These are phyloP conservation scores for Parachlorella kessleri DNA, from an alignment of 139 green algal species.

Conservation along the genomic window DNA sequence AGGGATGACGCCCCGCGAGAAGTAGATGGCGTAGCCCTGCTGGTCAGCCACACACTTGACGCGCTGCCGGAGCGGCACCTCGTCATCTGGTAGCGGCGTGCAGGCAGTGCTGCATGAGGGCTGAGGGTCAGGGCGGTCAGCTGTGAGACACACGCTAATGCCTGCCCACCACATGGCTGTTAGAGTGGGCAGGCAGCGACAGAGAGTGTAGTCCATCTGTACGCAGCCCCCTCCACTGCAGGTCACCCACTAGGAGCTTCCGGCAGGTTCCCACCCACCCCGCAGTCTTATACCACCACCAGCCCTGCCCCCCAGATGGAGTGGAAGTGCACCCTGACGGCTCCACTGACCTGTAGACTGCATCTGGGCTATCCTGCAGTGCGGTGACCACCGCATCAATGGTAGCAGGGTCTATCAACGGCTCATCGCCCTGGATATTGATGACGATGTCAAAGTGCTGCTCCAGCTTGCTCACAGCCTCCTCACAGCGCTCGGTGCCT, in stretches of 20 bases:
- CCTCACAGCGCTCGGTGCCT: constrained; percentile 67
- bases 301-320: no score
- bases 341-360: constrained; percentile 59
- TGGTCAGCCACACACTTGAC: constrained; percentile 72
- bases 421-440: constrained; percentile 84
- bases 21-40: constrained; percentile 77
- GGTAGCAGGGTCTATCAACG: constrained; percentile 71
- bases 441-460: constrained; percentile 71
- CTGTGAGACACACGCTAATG: no score
- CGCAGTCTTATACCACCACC: no score
- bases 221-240: no score
- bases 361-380: constrained; percentile 57
- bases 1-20: constrained; percentile 68
- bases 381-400: constrained; percentile 73
- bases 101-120: constrained; percentile 59
- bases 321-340: no score
- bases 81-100: constrained; percentile 55
- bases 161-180: no score
- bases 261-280: neutral
- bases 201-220: no score
- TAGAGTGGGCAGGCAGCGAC: no score
- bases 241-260: no score
- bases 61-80: constrained; percentile 51
- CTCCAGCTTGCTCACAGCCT: constrained; percentile 49
- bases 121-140: no score